These are phyloP conservation scores for Mikania micrantha DNA, from an alignment of 129 eudicot genomes.

Conservation along the genomic window DNA sequence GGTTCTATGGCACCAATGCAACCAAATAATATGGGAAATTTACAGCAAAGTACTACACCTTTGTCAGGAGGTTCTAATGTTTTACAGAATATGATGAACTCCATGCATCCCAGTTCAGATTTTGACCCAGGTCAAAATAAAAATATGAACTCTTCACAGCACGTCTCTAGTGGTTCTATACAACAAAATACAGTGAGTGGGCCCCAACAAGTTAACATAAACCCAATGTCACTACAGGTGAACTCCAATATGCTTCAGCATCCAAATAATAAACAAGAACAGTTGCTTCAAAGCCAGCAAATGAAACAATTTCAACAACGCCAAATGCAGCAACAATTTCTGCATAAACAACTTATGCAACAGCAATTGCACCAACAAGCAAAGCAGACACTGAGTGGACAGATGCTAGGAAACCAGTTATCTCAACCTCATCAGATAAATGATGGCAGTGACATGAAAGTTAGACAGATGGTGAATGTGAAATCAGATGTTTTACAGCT, in stretches of 20 bases:
- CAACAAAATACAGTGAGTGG: conserved; percentile 69
- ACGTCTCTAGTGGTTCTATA: conserved; percentile 49
- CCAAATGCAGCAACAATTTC: conserved; percentile 60
- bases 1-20: conserved; percentile 54
- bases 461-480: conserved; percentile 54
- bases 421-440: conserved; percentile 63
- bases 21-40: conserved; percentile 43
- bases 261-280: conserved; percentile 68
- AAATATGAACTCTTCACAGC: conserved; percentile 53
- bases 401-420: conserved; percentile 57
- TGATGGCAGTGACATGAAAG: conserved; percentile 51
- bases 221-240: conserved; percentile 42
- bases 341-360: conserved; percentile 41
- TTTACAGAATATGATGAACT: conserved; percentile 50
- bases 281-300: conserved; percentile 58
- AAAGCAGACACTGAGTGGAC: conserved; percentile 29
- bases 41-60: conserved; percentile 64
- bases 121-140: conserved; percentile 57
- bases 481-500: conserved; percentile 71
- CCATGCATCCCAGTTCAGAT: conserved; percentile 52
- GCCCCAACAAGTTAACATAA: conserved; percentile 59
- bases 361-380: conserved; percentile 54
- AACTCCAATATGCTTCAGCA: conserved; percentile 56
- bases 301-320: conserved; percentile 51
- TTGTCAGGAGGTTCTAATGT: conserved; percentile 38